A percentile compares a stretch with the other conserved stretches of the same genome.
Conservation (phyloP, 352 stramenopile genomes). For the Phytophthora pinifolia region DNA sequence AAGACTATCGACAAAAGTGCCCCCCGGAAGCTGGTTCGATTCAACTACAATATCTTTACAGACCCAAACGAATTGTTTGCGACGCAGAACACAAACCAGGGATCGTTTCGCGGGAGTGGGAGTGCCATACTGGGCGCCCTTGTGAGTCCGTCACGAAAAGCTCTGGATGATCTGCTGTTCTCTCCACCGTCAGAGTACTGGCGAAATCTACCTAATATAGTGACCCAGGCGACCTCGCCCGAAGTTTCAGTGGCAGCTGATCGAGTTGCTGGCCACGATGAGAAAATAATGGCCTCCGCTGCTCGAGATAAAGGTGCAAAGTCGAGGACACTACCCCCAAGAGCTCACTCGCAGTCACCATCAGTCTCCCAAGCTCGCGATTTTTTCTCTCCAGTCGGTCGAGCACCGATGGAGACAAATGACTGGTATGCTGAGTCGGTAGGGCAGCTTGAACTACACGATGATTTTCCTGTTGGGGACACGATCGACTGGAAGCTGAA, state of each 20-base stretch:
- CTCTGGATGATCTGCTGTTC: constrained; percentile 3
- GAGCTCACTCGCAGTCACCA: too few species aligned
- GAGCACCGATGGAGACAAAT: constrained; percentile 6
- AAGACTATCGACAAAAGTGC: constrained; percentile 24
- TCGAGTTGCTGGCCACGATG: background rate
- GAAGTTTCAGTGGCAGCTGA: constrained; percentile 1
- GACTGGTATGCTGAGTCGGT: constrained; percentile 59
- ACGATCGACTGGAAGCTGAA: constrained; percentile 53
- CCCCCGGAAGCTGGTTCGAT: constrained; percentile 48
- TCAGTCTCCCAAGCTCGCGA: constrained; percentile 20
- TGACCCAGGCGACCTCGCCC: background rate
- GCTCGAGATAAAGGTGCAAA: too few species aligned
- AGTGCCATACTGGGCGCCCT: background rate
- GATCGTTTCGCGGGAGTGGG: constrained; percentile 5
- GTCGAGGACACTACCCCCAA: too few species aligned
- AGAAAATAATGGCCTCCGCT: background rate
- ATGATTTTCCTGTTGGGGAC: constrained; percentile 37
- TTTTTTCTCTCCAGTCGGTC: constrained; percentile 36
- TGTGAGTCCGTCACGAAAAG: constrained; percentile 2
- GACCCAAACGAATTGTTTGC: constrained; percentile 33
- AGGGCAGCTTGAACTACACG: constrained; percentile 38
- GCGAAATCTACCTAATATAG: constrained; percentile 6
- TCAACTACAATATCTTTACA: constrained; percentile 62
- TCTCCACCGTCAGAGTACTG: constrained; percentile 20
- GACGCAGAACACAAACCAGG: constrained; percentile 1